Evolutionary conservation across 352 stramenopile genomes (phyloP), one percentile per base, ranked within the genome.

Genomic region (Pythium aphanidermatum): DNA sequence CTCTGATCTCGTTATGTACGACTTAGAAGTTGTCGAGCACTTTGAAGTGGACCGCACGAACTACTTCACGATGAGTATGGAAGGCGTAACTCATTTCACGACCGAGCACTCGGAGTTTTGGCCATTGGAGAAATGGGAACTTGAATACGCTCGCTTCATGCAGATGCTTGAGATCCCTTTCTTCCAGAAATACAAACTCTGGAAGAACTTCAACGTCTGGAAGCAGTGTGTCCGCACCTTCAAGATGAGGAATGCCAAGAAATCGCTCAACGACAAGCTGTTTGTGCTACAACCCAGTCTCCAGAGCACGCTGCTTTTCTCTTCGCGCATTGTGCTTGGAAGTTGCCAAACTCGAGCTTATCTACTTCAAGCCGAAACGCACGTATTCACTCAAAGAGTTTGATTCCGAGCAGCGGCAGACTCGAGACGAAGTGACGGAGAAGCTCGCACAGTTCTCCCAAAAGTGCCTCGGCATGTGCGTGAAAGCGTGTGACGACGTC

Each of bases 201-300:
- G 91, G 91, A 98, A 98, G 61, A 95, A 84, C 49, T 98, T 94
- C 52, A 93, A 83, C 21, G 85, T 96, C 37, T 98, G 93, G 92
- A 96, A 94, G 51, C 73, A 81, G 40, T 82, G 70, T 9, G 76
- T 98, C 29, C 88, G 83, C 9, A 55, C 71, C 0, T 70, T 60
- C 52, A 98, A 98, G 65, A 95, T 92, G 52, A 60, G 70, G 13
- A 78, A 85, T 33, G 87, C 89, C 20, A 91, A 86, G 49, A 80
- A 88, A 24, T 59, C 65, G 4, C 57, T 98, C 9, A 81, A 86
- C 33, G 75, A 86, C 24, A 58, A 68, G 17, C 64, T 98, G 1
- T 98, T 98, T 42, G 21, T 97, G 6, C 69, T 98, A 35, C 81
- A 90, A 8, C 74, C 83, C 4, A 74, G 65, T 49, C 79, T 98